These are phyloP conservation scores for Gliomastix tumulicola DNA, from an alignment of 2,329 filamentous ascomycete genomes.

Conservation along the genomic window DNA sequence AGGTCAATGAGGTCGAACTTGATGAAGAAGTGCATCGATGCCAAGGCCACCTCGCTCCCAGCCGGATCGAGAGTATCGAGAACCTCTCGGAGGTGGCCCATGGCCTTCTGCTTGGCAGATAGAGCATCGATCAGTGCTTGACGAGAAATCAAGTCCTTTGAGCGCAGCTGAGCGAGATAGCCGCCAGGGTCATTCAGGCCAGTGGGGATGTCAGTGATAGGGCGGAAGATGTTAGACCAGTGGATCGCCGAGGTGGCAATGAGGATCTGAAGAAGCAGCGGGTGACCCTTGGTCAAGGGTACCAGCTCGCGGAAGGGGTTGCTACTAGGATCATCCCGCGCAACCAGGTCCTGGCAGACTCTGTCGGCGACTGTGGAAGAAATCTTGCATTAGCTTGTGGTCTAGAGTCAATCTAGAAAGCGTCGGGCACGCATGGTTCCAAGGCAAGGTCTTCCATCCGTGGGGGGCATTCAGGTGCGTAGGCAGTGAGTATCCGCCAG, in stretches of 20 bases:
- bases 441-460: no score
- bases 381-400: conserved; percentile 14
- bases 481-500: no score
- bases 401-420: no score
- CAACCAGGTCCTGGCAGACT: conserved; percentile 47
- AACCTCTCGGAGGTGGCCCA: conserved; percentile 31
- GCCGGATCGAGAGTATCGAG: conserved; percentile 28
- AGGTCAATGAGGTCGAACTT: conserved; percentile 44
- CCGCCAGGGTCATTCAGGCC: conserved; percentile 25
- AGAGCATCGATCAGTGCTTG: conserved; percentile 38
- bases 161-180: conserved; percentile 25
- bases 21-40: conserved; percentile 43
- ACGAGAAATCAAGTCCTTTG: conserved; percentile 26
- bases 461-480: no score
- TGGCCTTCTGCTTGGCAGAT: conserved; percentile 37
- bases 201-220: conserved; percentile 19
- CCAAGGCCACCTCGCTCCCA: conserved; percentile 38
- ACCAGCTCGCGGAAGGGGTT: conserved; percentile 44
- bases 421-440: no score
- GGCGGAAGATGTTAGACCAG: conserved; percentile 35
- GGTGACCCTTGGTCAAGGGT: conserved; percentile 35
- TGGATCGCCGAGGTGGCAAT: conserved; percentile 42
- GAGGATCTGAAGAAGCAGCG: conserved; percentile 39
- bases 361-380: conserved; percentile 29
- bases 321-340: conserved; percentile 34